Percentiles rank a stretch among this genome's conserved stretches.
These are phyloP conservation scores for Botrytis galanthina DNA, from an alignment of 2,329 filamentous ascomycete genomes.

Conservation along the genomic window DNA sequence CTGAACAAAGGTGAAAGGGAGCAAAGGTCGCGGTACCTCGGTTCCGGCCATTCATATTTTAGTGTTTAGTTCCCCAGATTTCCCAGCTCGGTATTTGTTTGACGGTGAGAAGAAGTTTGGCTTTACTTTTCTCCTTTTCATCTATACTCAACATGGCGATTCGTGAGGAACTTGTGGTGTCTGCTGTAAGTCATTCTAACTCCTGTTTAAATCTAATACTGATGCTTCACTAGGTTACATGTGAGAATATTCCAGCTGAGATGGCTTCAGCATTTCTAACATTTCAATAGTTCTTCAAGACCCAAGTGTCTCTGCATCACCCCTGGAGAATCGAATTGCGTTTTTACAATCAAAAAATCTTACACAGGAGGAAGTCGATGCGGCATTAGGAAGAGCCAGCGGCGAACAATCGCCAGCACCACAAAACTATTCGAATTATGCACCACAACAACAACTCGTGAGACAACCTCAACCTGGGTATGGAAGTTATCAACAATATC, in stretches of 20 bases:
- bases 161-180: slow-evolving; percentile 88
- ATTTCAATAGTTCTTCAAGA: slow-evolving; percentile 76
- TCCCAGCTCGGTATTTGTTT: slow-evolving; percentile 1
- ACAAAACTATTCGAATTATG: slow-evolving; percentile 43
- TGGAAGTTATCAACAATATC: slow-evolving; percentile 49
- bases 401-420: slow-evolving; percentile 49
- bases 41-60: slow-evolving; percentile 26
- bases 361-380: slow-evolving; percentile 90
- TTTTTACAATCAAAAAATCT: slow-evolving; percentile 97
- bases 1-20: neutral
- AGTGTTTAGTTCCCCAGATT: slow-evolving; percentile 17
- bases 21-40: slow-evolving; percentile 22
- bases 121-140: neutral
- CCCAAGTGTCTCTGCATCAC: slow-evolving; percentile 82
- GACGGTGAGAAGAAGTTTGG: slow-evolving; percentile 7
- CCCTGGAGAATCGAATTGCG: slow-evolving; percentile 87
- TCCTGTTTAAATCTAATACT: slow-evolving; percentile 27
- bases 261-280: slow-evolving; percentile 25
- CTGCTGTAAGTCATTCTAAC: slow-evolving; percentile 61
- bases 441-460: slow-evolving; percentile 44
- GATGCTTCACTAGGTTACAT: slow-evolving; percentile 37
- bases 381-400: slow-evolving; percentile 73
- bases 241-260: slow-evolving; percentile 30
- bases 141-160: slow-evolving; percentile 62
- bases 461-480: slow-evolving; percentile 44